Percentiles rank a stretch among this genome's conserved stretches.
phyloP scores from a whole-genome alignment of 805 yeast genomes.

The Cyberlindnera misumaiensis region DNA sequence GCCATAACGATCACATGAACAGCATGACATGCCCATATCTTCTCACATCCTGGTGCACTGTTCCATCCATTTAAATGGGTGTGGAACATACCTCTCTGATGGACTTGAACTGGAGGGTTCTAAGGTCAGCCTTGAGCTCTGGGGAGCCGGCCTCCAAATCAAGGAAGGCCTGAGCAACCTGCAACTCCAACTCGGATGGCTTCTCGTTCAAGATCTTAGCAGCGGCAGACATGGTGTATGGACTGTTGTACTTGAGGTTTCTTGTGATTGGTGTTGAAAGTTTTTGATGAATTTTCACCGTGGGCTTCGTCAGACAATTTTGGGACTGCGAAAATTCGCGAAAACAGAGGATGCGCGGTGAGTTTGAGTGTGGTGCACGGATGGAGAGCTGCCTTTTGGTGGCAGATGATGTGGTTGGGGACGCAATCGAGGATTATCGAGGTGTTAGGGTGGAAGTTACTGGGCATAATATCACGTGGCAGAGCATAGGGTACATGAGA shows the following conservation, averaged over 20 bases:
- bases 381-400: background rate
- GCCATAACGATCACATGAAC: too few relatives aligned
- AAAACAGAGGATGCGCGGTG: background rate
- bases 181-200: conserved; percentile 98
- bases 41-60: background rate
- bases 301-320: background rate
- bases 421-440: background rate
- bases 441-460: background rate
- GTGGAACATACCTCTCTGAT: conserved; percentile 69
- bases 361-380: background rate
- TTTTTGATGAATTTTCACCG: conserved; percentile 5
- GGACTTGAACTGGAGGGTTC: conserved; percentile 98
- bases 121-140: conserved; percentile 95
- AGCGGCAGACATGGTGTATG: conserved; percentile 81
- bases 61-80: conserved; percentile 4
- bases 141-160: conserved; percentile 93
- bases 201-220: conserved; percentile 90
- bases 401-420: too few relatives aligned
- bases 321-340: conserved; percentile 2
- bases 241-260: too few relatives aligned
- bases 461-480: too few relatives aligned
- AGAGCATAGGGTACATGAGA: background rate
- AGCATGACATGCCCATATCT: background rate
- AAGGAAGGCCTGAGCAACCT: conserved; percentile 96
- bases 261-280: conserved; percentile 6